Conservation (phyloP, 768 basidiomycete species). For the Cyclocybe cylindracea region DNA sequence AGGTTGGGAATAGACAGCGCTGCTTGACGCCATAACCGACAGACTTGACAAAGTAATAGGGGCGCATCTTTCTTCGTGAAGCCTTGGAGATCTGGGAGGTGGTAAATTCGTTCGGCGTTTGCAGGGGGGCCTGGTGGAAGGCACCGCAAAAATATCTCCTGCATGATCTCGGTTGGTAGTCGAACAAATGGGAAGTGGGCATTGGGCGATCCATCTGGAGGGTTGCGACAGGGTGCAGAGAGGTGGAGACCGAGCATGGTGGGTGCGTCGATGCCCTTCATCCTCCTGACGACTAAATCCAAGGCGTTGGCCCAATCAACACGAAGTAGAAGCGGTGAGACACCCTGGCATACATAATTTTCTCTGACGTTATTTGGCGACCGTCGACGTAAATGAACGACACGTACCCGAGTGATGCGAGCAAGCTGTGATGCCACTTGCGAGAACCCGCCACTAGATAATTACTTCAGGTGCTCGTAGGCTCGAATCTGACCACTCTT, state of each 20-base stretch:
- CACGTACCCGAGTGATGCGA: not conserved
- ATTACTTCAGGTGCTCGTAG: too few species aligned
- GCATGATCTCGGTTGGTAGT: constrained; percentile 29
- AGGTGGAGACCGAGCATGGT: too few species aligned
- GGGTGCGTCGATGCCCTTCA: too few species aligned
- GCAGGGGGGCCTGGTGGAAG: constrained; percentile 13
- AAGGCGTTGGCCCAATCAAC: not conserved
- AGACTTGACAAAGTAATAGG: constrained; percentile 41
- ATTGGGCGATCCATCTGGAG: not conserved
- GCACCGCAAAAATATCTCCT: constrained; percentile 31
- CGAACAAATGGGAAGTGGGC: constrained; percentile 2
- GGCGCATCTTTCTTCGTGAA: constrained; percentile 24
- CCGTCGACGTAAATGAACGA: not conserved
- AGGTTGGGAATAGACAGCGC: constrained; percentile 37
- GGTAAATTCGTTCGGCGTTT: constrained; percentile 10
- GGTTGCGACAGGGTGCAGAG: too few species aligned
- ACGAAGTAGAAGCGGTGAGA: not conserved
- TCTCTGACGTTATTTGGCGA: not conserved
- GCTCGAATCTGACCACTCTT: too few species aligned
- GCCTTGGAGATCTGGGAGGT: constrained; percentile 9
- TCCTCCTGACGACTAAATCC: too few species aligned
- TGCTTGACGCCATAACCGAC: constrained; percentile 40
- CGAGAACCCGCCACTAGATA: too few species aligned
- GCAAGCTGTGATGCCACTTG: not conserved
- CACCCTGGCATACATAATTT: not conserved